Base-by-base conservation (phyloP, 2,329 filamentous ascomycete species). In the Cladosporium sp. region DNA sequence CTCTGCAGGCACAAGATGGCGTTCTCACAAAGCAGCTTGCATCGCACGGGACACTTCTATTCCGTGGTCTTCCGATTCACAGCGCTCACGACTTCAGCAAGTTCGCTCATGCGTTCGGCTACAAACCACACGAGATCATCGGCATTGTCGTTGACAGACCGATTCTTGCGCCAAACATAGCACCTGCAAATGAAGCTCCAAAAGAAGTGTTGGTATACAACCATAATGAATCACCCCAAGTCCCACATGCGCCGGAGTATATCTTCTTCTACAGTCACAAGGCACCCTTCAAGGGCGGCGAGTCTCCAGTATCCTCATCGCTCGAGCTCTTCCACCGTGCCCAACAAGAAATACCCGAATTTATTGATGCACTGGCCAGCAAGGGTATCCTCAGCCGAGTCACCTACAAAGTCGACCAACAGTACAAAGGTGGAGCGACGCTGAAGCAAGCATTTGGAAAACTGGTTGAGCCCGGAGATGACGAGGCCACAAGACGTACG, bases 141-240 rank as follows among this genome's bases (percentile, higher is more conserved):
- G 79, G 79, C 0, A 80, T 80, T 45, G 77, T 80, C 0, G 77
- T 81, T 5, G 69, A 79, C 49, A 67, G 79, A 42, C 78, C 78
- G 0, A 40, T 74, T 2, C 70, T 78, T 3, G 76, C 76, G 2
- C 73, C 74, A 5, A 78, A 78, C 58, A 75, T 78, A 1, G 75
- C 75, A 1, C 78, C 78, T 0, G 79, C 79, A 3, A 82, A 80
- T 58, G 77, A 80, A 64, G 72, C 77, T 2, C 76, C 78, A 1
- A 78, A 78, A 61, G 73, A 78, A 51, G 75, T 79, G 1, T 68
- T 75, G 7, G 80, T 81, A 40, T 80, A 80, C 64, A 80, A 74
- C 62, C 79, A 81, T 67, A 82, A 81, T 60, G 79, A 82, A 61
- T 80, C 76, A 0, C 76, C 77, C 0, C 78, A 80, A 61, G 78